Conservation (phyloP, 2,329 filamentous ascomycete species). For the Phoma sp. region DNA sequence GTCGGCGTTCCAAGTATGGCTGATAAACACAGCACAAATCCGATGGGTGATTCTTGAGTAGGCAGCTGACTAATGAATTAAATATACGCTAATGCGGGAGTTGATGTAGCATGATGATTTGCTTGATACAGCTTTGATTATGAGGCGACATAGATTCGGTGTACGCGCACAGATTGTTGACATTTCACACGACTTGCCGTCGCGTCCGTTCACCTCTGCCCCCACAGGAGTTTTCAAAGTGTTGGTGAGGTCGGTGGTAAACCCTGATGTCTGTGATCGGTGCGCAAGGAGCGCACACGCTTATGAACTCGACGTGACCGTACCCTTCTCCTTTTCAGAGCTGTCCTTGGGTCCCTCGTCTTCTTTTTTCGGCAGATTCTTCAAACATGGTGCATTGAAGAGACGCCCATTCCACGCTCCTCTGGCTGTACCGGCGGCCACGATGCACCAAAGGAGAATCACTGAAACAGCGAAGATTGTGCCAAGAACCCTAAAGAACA, state of each 20-base stretch:
- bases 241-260: neutral
- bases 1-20: too few relatives aligned
- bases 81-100: too few relatives aligned
- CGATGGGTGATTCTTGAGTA: too few relatives aligned
- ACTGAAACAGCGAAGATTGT: conserved; percentile 62
- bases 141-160: too few relatives aligned
- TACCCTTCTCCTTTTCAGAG: neutral
- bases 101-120: too few relatives aligned
- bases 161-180: too few relatives aligned
- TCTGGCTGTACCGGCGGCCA: conserved; percentile 57
- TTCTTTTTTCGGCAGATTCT: conserved; percentile 37
- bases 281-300: neutral
- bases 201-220: too few relatives aligned
- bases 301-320: neutral
- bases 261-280: neutral
- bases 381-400: conserved; percentile 62
- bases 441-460: conserved; percentile 62
- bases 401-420: conserved; percentile 58
- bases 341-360: neutral
- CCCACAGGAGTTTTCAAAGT: neutral
- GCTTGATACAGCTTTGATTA: too few relatives aligned
- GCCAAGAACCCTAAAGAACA: conserved; percentile 63
- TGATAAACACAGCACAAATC: too few relatives aligned
- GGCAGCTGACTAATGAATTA: too few relatives aligned
- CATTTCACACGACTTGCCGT: too few relatives aligned